Conservation (phyloP, 495 filamentous ascomycete species). For the Aspergillus saccharolyticus region DNA sequence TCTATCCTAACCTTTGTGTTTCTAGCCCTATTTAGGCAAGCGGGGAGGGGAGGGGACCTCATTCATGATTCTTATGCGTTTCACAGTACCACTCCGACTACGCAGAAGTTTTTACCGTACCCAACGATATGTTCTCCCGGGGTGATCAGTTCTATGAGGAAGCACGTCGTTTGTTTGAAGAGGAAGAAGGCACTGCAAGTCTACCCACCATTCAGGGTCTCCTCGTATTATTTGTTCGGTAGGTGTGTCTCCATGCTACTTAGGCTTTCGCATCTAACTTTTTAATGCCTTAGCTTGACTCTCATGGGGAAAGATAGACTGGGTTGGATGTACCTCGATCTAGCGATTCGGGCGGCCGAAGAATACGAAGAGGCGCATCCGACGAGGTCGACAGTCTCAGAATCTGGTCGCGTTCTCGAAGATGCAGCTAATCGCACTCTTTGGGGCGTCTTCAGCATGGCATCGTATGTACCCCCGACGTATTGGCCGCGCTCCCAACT, state of each 20-base stretch:
- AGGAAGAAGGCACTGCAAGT: background rate
- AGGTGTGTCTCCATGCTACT: background rate
- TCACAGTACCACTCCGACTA: background rate
- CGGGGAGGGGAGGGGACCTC: background rate
- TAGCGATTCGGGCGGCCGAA: constrained; percentile 18
- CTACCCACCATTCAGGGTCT: background rate
- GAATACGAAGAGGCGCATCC: constrained; percentile 19
- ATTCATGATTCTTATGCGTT: background rate
- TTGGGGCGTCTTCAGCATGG: constrained; percentile 32
- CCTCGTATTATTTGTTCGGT: background rate
- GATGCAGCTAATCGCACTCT: constrained; percentile 21
- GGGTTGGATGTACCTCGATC: constrained; percentile 27
- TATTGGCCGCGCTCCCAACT: constrained; percentile 1
- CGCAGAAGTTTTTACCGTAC: background rate
- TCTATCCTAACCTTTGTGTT: background rate
- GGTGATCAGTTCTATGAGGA: background rate
- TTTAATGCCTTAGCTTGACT: constrained; percentile 6
- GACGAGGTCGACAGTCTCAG: constrained; percentile 2
- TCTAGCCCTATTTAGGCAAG: background rate
- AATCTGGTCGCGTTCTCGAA: constrained; percentile 9
- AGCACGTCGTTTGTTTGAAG: background rate
- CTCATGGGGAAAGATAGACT: constrained; percentile 28
- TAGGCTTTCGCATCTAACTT: background rate
- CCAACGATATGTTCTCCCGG: background rate
- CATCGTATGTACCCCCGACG: constrained; percentile 19